Evolutionary conservation across 306 rosid species (phyloP).

Genomic region (Crotalaria pallida): DNA sequence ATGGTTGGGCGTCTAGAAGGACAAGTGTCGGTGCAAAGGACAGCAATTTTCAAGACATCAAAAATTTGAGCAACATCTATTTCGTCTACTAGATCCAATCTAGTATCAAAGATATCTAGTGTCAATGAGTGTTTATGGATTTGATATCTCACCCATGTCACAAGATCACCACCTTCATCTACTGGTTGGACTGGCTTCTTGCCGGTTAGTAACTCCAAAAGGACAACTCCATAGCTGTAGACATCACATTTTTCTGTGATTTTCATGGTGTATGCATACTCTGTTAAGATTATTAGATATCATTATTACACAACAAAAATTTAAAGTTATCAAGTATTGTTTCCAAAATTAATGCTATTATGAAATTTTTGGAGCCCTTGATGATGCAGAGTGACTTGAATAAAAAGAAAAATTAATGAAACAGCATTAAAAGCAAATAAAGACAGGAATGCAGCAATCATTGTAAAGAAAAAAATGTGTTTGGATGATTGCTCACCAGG

Average conservation of each 20-base stretch:
- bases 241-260: conserved; percentile 74
- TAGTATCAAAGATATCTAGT: conserved; percentile 47
- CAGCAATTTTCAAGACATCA: conserved; percentile 54
- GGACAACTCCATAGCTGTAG: conserved; percentile 73
- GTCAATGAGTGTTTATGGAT: conserved; percentile 46
- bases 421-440: not conserved
- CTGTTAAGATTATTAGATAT: conserved; percentile 23
- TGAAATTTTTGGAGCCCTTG: not conserved
- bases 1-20: conserved; percentile 53
- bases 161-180: conserved; percentile 74
- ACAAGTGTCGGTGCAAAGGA: conserved; percentile 46
- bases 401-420: not conserved
- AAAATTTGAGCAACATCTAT: conserved; percentile 41
- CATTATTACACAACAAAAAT: not conserved
- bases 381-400: not conserved
- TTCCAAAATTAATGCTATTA: not conserved
- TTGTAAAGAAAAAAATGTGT: not conserved
- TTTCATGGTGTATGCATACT: conserved; percentile 76
- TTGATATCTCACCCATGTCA: conserved; percentile 50
- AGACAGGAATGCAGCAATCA: not conserved
- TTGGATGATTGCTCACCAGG: conserved; percentile 48
- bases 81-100: conserved; percentile 50
- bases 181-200: conserved; percentile 58
- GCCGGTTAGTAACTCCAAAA: conserved; percentile 68
- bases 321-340: not conserved